phyloP scores from a whole-genome alignment of 108 stramenopile genomes.

The Poteriospumella lacustris region DNA sequence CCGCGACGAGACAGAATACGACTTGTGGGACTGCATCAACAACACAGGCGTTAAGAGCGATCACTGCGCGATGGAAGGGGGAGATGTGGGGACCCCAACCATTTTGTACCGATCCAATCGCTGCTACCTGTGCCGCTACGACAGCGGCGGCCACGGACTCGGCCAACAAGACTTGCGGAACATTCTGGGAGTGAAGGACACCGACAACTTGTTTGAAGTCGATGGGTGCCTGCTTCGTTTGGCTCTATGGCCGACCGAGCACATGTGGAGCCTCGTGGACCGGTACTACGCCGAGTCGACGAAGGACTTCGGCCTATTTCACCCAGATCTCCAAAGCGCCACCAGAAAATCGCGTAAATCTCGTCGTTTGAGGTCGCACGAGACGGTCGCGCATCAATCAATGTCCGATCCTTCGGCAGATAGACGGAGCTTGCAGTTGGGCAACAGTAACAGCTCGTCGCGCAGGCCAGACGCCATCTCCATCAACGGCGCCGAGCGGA shows the following conservation, averaged over 20 bases:
- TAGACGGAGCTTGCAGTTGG: too few species aligned
- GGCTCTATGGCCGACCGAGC: slow-evolving; percentile 5
- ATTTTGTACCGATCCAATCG: not conserved
- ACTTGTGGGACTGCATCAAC: slow-evolving; percentile 3
- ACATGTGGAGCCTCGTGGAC: not conserved
- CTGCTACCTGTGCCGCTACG: not conserved
- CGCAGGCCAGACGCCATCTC: too few species aligned
- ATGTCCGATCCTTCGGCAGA: too few species aligned
- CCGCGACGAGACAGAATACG: not conserved
- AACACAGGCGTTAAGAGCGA: not conserved
- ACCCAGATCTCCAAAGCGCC: too few species aligned
- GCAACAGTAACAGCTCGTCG: too few species aligned
- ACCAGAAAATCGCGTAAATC: too few species aligned
- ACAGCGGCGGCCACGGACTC: too few species aligned
- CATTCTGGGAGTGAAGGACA: not conserved
- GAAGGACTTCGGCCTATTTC: too few species aligned
- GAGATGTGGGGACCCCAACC: not conserved
- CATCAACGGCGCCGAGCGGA: too few species aligned
- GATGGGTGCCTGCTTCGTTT: not conserved
- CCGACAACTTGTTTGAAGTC: not conserved
- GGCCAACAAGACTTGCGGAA: not conserved
- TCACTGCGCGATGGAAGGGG: not conserved
- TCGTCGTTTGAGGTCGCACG: too few species aligned
- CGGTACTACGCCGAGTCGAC: not conserved
- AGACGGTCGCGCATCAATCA: too few species aligned